phyloP scores from a whole-genome alignment of 192 early-diverging fungal species.

The Coemansia sp. region DNA sequence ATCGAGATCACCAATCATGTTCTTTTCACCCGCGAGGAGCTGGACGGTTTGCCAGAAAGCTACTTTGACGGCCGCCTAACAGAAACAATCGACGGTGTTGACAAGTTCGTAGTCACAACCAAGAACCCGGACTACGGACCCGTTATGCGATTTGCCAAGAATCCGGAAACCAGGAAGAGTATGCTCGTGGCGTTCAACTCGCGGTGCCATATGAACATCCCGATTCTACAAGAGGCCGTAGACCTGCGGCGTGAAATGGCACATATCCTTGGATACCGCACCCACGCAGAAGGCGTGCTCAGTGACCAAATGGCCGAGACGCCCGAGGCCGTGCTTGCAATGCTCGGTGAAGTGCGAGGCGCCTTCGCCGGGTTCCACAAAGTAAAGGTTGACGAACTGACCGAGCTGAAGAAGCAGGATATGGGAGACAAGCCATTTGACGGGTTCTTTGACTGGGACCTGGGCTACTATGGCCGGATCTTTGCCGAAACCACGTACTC shows the following conservation, averaged over 20 bases:
- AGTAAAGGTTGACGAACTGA: slow-evolving; percentile 55
- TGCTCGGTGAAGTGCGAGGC: slow-evolving; percentile 56
- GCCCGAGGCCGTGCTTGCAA: slow-evolving; percentile 57
- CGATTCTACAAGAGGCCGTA: slow-evolving; percentile 53
- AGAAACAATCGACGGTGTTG: slow-evolving; percentile 51
- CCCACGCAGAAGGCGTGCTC: slow-evolving; percentile 63
- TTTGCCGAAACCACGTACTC: slow-evolving; percentile 59
- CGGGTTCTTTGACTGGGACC: slow-evolving; percentile 64
- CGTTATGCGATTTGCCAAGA: slow-evolving; percentile 50
- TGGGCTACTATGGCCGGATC: slow-evolving; percentile 62
- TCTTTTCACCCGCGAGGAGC: slow-evolving; percentile 51
- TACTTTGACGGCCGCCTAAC: slow-evolving; percentile 58
- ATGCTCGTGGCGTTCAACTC: slow-evolving; percentile 46
- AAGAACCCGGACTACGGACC: slow-evolving; percentile 56
- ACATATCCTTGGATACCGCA: slow-evolving; percentile 61
- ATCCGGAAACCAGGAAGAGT: slow-evolving; percentile 50
- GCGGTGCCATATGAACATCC: slow-evolving; percentile 57
- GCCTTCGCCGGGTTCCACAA: slow-evolving; percentile 52
- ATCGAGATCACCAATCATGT: slow-evolving; percentile 53
- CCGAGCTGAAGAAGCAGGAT: slow-evolving; percentile 58
- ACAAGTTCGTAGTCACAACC: slow-evolving; percentile 61
- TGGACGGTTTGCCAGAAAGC: slow-evolving; percentile 65
- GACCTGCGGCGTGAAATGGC: slow-evolving; percentile 45
- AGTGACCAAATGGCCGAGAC: slow-evolving; percentile 76
- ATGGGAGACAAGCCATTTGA: slow-evolving; percentile 26